Evolutionary conservation across 2,329 filamentous ascomycete species (phyloP).

Genomic region (Xylariaceae sp.): DNA sequence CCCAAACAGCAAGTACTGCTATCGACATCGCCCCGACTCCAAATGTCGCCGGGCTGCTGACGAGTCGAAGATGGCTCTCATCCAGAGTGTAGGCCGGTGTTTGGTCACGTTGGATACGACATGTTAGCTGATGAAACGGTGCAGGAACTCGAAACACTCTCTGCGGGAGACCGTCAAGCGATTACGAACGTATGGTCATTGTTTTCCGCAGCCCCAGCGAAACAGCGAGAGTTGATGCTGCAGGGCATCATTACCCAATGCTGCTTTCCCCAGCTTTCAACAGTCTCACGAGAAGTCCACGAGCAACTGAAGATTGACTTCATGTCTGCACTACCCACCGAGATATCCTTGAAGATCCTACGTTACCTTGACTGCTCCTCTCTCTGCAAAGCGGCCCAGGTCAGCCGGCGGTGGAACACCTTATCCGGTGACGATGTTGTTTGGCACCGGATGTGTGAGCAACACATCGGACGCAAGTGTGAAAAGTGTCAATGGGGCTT

Average conservation of each 20-base stretch:
- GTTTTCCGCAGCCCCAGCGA: conserved; percentile 90
- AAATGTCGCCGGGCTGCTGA: conserved; percentile 91
- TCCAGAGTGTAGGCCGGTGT: conserved; percentile 67
- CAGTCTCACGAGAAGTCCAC: conserved; percentile 81
- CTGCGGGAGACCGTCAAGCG: conserved; percentile 82
- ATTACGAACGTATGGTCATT: conserved; percentile 97
- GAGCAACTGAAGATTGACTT: conserved; percentile 98
- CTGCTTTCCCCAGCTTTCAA: conserved; percentile 94
- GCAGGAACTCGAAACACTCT: conserved; percentile 75
- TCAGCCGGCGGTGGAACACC: conserved; percentile 80
- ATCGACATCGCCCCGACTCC: conserved; percentile 86
- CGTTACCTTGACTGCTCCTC: conserved; percentile 90
- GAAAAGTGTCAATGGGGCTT: conserved; percentile 94
- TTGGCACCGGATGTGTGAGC: conserved; percentile 97
- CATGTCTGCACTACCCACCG: conserved; percentile 76
- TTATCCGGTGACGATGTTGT: conserved; percentile 96
- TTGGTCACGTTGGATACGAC: not conserved
- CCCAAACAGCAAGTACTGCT: conserved; percentile 87
- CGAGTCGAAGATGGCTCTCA: conserved; percentile 90
- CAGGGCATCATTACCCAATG: conserved; percentile 94
- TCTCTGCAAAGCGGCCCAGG: conserved; percentile 91
- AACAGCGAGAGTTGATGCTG: conserved; percentile 92
- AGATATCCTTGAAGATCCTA: conserved; percentile 89
- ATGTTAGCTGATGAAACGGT: not conserved
- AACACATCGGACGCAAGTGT: conserved; percentile 77